Evolutionary conservation across 2,329 filamentous ascomycete genomes (phyloP).

Genomic region (Claviceps africana): DNA sequence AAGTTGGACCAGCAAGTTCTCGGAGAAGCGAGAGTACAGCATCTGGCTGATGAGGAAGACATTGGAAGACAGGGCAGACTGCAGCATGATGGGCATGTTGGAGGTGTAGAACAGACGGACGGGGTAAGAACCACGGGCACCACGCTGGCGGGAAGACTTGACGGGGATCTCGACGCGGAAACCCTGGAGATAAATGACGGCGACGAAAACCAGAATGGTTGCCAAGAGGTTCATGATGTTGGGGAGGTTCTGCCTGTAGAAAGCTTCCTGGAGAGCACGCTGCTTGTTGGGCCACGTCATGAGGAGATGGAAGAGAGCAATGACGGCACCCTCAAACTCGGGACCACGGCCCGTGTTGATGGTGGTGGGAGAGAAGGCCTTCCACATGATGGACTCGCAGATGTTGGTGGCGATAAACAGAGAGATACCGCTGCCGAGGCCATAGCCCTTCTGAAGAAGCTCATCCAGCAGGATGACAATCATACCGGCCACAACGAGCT

Average conservation of each 20-base stretch:
- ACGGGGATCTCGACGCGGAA: constrained; percentile 99
- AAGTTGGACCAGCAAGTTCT: constrained; percentile 95
- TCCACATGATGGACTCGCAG: constrained; percentile 99
- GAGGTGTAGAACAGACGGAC: constrained; percentile 99
- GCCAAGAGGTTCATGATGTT: constrained; percentile 98
- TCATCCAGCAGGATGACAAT: constrained; percentile 99
- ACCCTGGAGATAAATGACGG: constrained; percentile 97
- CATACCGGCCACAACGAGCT: constrained; percentile 92
- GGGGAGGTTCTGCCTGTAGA: constrained; percentile 97
- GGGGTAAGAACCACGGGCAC: constrained; percentile 94
- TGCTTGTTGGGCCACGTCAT: constrained; percentile 99
- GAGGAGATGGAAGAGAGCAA: constrained; percentile 93
- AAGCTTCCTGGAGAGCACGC: constrained; percentile 92
- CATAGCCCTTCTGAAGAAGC: constrained; percentile 98
- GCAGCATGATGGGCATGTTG: constrained; percentile 99
- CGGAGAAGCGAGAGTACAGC: constrained; percentile 97
- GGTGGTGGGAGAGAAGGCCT: constrained; percentile 97
- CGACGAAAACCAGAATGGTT: constrained; percentile 83
- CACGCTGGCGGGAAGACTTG: constrained; percentile 98
- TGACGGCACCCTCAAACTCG: constrained; percentile 97
- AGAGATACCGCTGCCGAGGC: constrained; percentile 94
- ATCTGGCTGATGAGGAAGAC: constrained; percentile 98
- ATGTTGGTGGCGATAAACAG: constrained; percentile 99
- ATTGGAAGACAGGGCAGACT: constrained; percentile 96
- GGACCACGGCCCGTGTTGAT: constrained; percentile 98